Evolutionary conservation across 2,329 filamentous ascomycete genomes (phyloP).

Genomic region (Cladosporium cucumerinum): DNA sequence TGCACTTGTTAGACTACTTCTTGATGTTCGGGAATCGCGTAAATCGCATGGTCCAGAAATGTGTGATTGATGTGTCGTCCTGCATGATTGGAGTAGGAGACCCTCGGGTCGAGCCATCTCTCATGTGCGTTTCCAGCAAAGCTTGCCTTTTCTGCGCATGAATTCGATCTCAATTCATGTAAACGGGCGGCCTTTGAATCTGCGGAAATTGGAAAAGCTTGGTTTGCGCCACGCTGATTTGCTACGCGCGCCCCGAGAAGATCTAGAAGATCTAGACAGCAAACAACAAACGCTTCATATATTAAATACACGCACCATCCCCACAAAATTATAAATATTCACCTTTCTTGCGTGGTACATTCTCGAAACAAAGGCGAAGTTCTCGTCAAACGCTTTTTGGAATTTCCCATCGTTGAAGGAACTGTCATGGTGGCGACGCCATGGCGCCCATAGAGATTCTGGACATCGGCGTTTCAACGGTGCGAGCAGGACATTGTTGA

Average conservation of each 20-base stretch:
- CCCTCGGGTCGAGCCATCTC: background rate
- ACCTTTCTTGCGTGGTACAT: background rate
- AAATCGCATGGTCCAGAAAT: background rate
- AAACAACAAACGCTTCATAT: background rate
- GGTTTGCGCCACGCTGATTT: background rate
- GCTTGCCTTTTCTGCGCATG: background rate
- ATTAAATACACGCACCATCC: background rate
- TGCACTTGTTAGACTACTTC: background rate
- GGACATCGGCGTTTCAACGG: conserved; percentile 7
- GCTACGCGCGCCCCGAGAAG: background rate
- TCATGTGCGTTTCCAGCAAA: background rate
- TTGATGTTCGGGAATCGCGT: background rate
- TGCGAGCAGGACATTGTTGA: background rate
- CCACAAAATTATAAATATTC: background rate
- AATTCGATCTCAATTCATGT: background rate
- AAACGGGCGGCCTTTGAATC: background rate
- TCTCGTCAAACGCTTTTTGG: background rate
- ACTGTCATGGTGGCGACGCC: background rate
- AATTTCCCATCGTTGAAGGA: background rate
- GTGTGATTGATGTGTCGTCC: background rate
- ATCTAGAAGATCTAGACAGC: background rate
- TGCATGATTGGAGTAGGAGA: background rate
- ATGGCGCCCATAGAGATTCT: conserved; percentile 10
- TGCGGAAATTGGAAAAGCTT: background rate
- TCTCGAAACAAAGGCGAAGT: background rate